A percentile compares a stretch with the other conserved stretches of the same genome.
phyloP scores from a whole-genome alignment of 805 yeast species.

The Starmerella powellii region DNA sequence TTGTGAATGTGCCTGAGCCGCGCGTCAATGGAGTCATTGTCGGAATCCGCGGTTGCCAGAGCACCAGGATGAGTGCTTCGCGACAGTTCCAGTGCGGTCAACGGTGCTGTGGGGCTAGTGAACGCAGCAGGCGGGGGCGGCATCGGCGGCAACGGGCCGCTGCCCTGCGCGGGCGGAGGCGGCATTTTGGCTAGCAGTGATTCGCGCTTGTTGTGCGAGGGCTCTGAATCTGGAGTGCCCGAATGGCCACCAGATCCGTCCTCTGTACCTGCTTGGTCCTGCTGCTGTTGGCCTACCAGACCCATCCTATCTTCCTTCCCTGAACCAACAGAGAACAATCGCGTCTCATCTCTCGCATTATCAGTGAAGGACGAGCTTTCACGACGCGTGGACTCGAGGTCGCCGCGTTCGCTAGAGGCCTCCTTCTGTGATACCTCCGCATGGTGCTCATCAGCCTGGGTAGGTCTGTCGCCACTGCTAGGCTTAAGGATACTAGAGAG shows the following conservation, averaged over 20 bases:
- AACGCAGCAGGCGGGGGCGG: slow-evolving; percentile 21
- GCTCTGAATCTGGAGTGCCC: neutral
- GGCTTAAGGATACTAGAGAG: slow-evolving; percentile 3
- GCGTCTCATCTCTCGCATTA: no score
- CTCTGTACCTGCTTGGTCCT: no score
- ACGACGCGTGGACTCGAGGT: no score
- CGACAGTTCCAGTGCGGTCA: slow-evolving; percentile 3
- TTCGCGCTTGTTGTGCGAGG: neutral
- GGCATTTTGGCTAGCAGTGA: slow-evolving; percentile 13
- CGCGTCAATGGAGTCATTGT: neutral
- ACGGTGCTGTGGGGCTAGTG: slow-evolving; percentile 16
- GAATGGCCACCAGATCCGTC: neutral
- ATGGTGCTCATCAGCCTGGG: neutral
- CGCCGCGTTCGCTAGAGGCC: no score
- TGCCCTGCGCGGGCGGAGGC: slow-evolving; percentile 11
- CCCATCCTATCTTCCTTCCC: no score
- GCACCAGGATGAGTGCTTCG: neutral
- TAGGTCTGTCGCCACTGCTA: no score
- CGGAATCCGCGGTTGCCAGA: neutral
- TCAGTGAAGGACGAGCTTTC: no score
- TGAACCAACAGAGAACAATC: no score
- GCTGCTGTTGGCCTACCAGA: no score
- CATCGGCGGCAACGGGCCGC: slow-evolving; percentile 19
- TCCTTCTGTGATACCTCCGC: neutral
- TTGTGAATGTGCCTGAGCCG: neutral